A percentile compares a stretch with the other conserved stretches of the same genome.
These are phyloP conservation scores for Lathyrus sativus DNA, from an alignment of 306 rosid genomes.

Conservation along the genomic window DNA sequence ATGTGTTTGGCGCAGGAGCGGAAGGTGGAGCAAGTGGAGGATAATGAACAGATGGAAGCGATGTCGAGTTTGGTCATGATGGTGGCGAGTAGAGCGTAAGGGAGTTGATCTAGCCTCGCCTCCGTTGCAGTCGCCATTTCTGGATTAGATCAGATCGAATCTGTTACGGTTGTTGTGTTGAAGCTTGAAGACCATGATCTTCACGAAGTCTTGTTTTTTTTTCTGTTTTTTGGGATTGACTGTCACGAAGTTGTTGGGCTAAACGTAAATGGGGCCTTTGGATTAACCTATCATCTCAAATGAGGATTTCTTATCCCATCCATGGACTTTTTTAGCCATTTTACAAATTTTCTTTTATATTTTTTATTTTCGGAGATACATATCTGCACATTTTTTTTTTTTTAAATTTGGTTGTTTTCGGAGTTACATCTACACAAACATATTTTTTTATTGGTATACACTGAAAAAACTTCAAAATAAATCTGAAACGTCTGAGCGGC, in stretches of 20 bases:
- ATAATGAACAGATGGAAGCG: conserved; percentile 71
- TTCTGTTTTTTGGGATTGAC: background rate
- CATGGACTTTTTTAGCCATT: too few relatives aligned
- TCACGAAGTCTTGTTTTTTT: background rate
- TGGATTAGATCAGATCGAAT: background rate
- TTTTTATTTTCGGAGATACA: too few relatives aligned
- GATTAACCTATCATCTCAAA: too few relatives aligned
- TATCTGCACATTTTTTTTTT: too few relatives aligned
- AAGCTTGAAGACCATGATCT: background rate
- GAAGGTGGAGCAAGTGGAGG: conserved; percentile 72
- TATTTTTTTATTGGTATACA: too few relatives aligned
- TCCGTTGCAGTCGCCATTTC: conserved; percentile 35
- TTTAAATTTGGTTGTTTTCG: too few relatives aligned
- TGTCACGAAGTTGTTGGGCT: background rate
- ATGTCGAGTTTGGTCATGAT: conserved; percentile 82
- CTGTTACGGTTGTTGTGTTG: background rate
- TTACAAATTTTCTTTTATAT: too few relatives aligned
- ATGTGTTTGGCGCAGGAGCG: conserved; percentile 60
- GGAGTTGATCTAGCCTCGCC: conserved; percentile 63
- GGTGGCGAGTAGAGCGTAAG: conserved; percentile 59
- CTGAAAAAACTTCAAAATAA: too few relatives aligned
- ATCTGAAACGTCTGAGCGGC: too few relatives aligned
- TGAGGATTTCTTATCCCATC: too few relatives aligned
- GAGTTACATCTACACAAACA: too few relatives aligned
- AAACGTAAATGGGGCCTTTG: too few relatives aligned